Evolutionary conservation across 352 stramenopile species (phyloP).

Genomic region (Globisporangium megalacanthum): DNA sequence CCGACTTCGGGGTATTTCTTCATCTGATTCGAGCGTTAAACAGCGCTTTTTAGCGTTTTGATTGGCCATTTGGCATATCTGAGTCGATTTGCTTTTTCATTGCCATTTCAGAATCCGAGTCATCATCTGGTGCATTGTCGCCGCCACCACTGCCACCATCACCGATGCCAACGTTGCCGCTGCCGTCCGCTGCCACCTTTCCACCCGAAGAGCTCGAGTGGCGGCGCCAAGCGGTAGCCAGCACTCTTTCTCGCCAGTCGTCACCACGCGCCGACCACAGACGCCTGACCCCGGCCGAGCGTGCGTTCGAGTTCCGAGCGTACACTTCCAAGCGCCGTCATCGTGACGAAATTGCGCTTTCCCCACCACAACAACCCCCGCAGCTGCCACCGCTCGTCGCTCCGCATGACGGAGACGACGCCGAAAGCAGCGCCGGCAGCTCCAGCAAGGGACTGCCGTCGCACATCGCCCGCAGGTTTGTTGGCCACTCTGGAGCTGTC

Average conservation of each 20-base stretch:
- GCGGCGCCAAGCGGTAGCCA: conserved; percentile 1
- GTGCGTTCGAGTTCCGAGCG: conserved; percentile 23
- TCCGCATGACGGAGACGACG: not conserved
- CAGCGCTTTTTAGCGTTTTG: not conserved
- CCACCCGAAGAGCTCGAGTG: not conserved
- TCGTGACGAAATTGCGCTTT: not conserved
- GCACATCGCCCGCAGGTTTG: conserved; percentile 6
- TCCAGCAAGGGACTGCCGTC: not conserved
- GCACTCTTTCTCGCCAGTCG: not conserved
- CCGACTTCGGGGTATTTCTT: too few species aligned
- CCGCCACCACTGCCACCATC: not conserved
- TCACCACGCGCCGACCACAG: not conserved
- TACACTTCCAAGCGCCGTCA: conserved; percentile 26
- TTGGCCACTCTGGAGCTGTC: conserved; percentile 23
- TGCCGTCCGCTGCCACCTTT: not conserved
- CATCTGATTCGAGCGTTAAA: too few species aligned
- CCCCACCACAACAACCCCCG: not conserved
- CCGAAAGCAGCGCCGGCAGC: not conserved
- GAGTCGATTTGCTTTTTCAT: not conserved
- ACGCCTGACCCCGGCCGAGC: conserved; percentile 14
- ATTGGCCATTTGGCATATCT: not conserved
- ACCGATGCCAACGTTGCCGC: not conserved
- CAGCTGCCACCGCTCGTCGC: conserved; percentile 2
- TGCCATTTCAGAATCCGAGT: conserved; percentile 8
- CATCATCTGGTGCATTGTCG: not conserved